Evolutionary conservation across 768 basidiomycete species (phyloP), one percentile per base, ranked within the genome.

Genomic region (Brasilioporus rufonigricans): DNA sequence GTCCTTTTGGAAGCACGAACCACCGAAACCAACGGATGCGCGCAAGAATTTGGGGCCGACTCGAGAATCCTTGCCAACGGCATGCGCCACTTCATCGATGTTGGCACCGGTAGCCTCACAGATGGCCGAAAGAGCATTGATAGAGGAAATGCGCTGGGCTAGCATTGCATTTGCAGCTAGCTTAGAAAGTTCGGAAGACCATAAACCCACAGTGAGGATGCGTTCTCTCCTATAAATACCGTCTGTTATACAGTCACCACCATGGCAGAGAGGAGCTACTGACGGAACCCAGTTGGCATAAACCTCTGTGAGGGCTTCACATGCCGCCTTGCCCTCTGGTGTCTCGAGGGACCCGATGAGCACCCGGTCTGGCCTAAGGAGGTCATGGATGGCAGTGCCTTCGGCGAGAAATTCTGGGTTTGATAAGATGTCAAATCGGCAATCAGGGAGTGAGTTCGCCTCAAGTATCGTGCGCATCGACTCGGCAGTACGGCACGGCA

Each of bases 341-440:
- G 92, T 92, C 67, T 96, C 87, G 11, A 99, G 86, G 31, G 94
- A 97, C 21, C 97, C 97, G 69, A 99, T 97, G 55, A 99, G 84
- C 57, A 99, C 96, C 58, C 97, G 89, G 75, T 99, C 97, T 18
- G 97, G 97, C 18, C 67, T 72, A 71, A 91, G 83, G 27, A 99
- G 85, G 72, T 99, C 97, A 45, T 54, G 63, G 67, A 99, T 95
- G 51, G 97, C 97, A 33, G 97, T 98, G 60, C 97, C 97, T 75
- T 99, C 97, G 8, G 97, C 97, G 44, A 99, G 81, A 80, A 99
- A 99, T 71, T 99, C 97, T 53, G 97, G 97, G 78, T 99, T 99
- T 67, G 97, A 98, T 61, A 99, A 87, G 70, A 99, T 98, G 69
- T 98, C 94, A 67, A 99, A 99, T 56, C 84, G 85, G 74, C 88